phyloP scores from a whole-genome alignment of 208 protist genomes.

The Trypanosoma lewisi region DNA sequence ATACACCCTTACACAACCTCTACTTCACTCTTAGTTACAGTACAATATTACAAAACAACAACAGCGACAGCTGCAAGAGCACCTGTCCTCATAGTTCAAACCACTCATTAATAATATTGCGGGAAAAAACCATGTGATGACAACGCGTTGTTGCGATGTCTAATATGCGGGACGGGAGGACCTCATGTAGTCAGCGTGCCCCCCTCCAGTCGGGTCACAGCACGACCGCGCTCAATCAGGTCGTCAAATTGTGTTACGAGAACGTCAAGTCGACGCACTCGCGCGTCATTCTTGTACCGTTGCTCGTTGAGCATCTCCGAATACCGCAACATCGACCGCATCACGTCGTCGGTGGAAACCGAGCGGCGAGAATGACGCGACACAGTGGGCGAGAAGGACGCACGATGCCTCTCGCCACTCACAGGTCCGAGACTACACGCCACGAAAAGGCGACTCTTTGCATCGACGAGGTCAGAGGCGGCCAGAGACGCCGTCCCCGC shows the following conservation, averaged over 20 bases:
- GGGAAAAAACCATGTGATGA: neutral
- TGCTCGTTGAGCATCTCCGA: constrained; percentile 34
- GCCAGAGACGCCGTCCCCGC: neutral
- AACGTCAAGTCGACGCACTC: constrained; percentile 28
- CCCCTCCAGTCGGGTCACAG: neutral
- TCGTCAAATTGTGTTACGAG: constrained; percentile 51
- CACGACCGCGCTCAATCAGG: constrained; percentile 36
- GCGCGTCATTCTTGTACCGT: constrained; percentile 29
- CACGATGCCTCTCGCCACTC: neutral
- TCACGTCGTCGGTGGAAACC: constrained; percentile 27
- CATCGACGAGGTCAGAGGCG: neutral
- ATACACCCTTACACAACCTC: too few relatives aligned
- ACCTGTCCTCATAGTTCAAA: too few relatives aligned
- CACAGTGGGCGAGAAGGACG: neutral
- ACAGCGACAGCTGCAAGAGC: too few relatives aligned
- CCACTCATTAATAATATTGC: neutral
- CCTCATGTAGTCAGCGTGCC: neutral
- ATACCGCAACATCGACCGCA: constrained; percentile 53
- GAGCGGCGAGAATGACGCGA: neutral
- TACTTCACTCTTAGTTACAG: too few relatives aligned
- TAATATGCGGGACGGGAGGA: neutral
- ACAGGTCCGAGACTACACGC: neutral
- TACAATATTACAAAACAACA: too few relatives aligned
- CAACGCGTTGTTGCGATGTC: neutral
- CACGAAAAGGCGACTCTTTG: neutral